A percentile compares a stretch with the other conserved stretches of the same genome.
Evolutionary conservation across 305 asterid genomes (phyloP).

Genomic region (Fraxinus ornus): DNA sequence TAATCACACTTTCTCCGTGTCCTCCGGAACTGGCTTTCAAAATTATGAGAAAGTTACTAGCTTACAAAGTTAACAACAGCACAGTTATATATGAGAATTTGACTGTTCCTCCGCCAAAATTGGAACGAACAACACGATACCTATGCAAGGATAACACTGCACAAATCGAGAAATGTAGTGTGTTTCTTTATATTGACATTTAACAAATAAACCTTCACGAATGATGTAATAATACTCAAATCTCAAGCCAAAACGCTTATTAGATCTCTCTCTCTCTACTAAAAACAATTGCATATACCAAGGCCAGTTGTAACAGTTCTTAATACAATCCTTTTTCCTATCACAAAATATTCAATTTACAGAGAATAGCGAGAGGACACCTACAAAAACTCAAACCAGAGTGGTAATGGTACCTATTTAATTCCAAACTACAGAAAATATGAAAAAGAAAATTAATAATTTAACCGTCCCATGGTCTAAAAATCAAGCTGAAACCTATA

Average conservation of each 20-base stretch:
- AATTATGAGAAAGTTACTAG: no score
- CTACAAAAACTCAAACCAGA: slow-evolving; percentile 31
- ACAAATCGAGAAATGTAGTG: not conserved
- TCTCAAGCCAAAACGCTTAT: not conserved
- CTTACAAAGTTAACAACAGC: not conserved
- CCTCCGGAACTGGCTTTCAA: not conserved
- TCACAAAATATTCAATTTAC: slow-evolving; percentile 7
- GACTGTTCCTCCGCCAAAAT: not conserved
- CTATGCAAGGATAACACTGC: not conserved
- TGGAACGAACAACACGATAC: not conserved
- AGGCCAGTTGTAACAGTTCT: slow-evolving; percentile 1
- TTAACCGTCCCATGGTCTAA: slow-evolving; percentile 25
- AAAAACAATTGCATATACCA: not conserved
- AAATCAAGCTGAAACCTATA: slow-evolving; percentile 37
- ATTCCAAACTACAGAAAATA: slow-evolving; percentile 2
- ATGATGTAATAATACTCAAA: not conserved
- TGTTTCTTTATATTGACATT: not conserved
- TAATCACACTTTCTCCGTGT: no score
- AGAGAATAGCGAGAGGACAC: slow-evolving; percentile 14
- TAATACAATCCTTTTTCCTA: not conserved
- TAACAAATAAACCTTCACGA: not conserved
- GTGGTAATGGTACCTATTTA: not conserved
- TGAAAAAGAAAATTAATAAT: slow-evolving; percentile 19
- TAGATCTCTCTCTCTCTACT: not conserved
- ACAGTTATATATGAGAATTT: not conserved